Base-by-base conservation (phyloP, 306 rosid genomes). In the Quercus ilex region DNA sequence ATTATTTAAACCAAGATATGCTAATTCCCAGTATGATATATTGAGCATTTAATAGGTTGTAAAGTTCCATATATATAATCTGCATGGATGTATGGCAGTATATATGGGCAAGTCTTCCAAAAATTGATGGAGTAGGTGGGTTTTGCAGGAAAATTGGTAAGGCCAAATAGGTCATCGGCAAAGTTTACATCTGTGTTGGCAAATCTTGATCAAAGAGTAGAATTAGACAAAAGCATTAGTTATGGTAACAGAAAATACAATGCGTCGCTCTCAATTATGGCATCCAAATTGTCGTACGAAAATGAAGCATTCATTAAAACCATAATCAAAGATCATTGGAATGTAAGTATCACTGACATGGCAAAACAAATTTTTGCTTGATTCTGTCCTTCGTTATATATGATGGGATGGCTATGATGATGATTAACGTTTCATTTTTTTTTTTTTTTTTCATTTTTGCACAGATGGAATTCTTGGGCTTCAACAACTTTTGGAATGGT, bases 271-370 rank as follows among this genome's bases (percentile, higher is more conserved):
- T 74, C 90, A 12, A 56, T 86, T 23, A 88, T 88, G 92, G 85
- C 92, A 14, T 80, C 87, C 21, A 88, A 88, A 55, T 33, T 88
- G 38, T 71, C 89, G 0, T 88, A 86, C 9, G 88, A 88, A 78
- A 82, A 82, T 75, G 74, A 75, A 55, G 52, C 81, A 46, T 78
- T 81, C n/a, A 55, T 69, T 62, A 6, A 17, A 7, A 62, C 30
- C 4, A 49, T 65, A 19, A 80, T 88, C 41, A 69, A 0, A 71
- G 67, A 84, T 75, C 76, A 68, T 38, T 88, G 92, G 92, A 38
- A 81, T 58, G 92, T 88, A 84, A 25, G 65, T 59, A 59, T 23
- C 12, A 23, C 0, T 59, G 1, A 59, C 28, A 1, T 59, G 65
- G 0, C 23, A 59, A 59, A 23, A 9, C 12, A 35, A 59, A 59